Percentiles rank a stretch among this genome's conserved stretches.
These are phyloP conservation scores for Clavispora phyllophila DNA, from an alignment of 805 yeast species.

Conservation along the genomic window DNA sequence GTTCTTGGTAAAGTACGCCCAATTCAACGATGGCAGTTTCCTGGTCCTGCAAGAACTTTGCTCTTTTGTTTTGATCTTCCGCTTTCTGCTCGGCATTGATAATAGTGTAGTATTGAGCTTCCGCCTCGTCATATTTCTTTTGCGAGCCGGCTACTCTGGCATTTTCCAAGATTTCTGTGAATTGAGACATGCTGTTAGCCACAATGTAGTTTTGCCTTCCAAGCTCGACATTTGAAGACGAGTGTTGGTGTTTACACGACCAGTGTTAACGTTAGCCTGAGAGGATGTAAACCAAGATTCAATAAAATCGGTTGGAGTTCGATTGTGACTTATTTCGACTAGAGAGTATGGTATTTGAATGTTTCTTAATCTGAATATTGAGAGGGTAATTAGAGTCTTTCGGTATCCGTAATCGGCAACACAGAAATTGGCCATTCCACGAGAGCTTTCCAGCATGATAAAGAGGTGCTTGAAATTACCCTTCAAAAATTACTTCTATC, in stretches of 20 bases:
- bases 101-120: slow-evolving; percentile 49
- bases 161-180: slow-evolving; percentile 36
- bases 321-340: no score
- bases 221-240: neutral
- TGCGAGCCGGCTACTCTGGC: slow-evolving; percentile 57
- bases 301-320: no score
- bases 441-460: no score
- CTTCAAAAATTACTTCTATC: no score
- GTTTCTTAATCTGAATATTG: no score
- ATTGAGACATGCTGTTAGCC: slow-evolving; percentile 16
- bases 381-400: no score
- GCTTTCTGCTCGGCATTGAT: slow-evolving; percentile 23
- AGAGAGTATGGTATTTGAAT: no score
- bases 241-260: neutral
- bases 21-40: slow-evolving; percentile 72
- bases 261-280: no score
- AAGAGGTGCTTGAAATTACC: no score
- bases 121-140: slow-evolving; percentile 54
- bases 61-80: slow-evolving; percentile 19
- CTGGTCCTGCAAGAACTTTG: slow-evolving; percentile 33
- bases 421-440: no score
- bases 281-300: no score
- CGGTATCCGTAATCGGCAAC: no score
- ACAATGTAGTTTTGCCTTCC: slow-evolving; percentile 1
- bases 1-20: slow-evolving; percentile 61